Evolutionary conservation across 768 basidiomycete species (phyloP).

Genomic region (Termitomyces sp.): DNA sequence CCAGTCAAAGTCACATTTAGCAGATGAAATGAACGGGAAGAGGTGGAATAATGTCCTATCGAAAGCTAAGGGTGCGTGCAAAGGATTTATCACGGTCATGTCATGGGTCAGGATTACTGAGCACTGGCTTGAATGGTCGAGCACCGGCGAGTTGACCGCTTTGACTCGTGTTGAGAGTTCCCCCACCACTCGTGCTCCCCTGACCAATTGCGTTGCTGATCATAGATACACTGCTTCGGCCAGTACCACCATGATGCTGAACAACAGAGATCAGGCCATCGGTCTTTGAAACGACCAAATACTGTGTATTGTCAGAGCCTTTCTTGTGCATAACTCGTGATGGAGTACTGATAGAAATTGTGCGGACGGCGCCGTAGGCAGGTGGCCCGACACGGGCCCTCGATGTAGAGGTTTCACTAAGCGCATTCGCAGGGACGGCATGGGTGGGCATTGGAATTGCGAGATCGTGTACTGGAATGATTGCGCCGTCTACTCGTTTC

Average conservation of each 20-base stretch:
- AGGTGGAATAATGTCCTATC: too few relatives aligned
- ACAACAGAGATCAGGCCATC: neutral
- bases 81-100: too few relatives aligned
- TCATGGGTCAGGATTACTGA: slow-evolving; percentile 9
- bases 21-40: too few relatives aligned
- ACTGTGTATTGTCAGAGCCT: slow-evolving; percentile 25
- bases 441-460: slow-evolving; percentile 22
- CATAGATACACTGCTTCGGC: slow-evolving; percentile 13
- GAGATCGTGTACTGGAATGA: slow-evolving; percentile 22
- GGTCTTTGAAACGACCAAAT: slow-evolving; percentile 20
- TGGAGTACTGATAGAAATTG: slow-evolving; percentile 8
- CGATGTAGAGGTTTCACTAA: neutral
- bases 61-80: too few relatives aligned
- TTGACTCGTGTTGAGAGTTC: slow-evolving; percentile 16
- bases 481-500: slow-evolving; percentile 25
- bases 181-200: slow-evolving; percentile 9
- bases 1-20: too few relatives aligned
- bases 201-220: slow-evolving; percentile 16
- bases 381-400: slow-evolving; percentile 29
- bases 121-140: slow-evolving; percentile 2
- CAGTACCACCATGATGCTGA: slow-evolving; percentile 2
- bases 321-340: slow-evolving; percentile 17
- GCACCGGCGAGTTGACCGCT: slow-evolving; percentile 7
- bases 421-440: slow-evolving; percentile 11
- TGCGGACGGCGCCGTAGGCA: slow-evolving; percentile 25